Evolutionary conservation across 352 stramenopile genomes (phyloP), one percentile per base, ranked within the genome.

Genomic region (Phytophthora gonapodyides): DNA sequence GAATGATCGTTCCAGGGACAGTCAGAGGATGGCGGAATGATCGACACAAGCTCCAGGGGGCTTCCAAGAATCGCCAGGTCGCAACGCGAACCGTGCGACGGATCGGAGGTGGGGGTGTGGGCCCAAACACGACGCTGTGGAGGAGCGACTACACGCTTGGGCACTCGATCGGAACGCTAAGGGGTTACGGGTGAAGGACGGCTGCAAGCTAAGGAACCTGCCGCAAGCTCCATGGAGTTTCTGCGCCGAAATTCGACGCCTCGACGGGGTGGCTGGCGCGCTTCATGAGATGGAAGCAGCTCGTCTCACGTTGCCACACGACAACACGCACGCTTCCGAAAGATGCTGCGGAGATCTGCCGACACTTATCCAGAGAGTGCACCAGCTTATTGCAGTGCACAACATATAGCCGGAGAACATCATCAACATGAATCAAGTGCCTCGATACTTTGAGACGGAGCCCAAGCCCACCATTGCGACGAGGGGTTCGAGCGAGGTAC

Each of bases 391-490:
- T 24, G 21, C 15, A 8, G 48, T 7, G 43, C 35, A 55, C 24
- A 17, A 41, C 36, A 55, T 55, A 35, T 33, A 53, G n/a, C 40
- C 37, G 17, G 5, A 45, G 10, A 56, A 38, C 10, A 54, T 44
- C 45, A 38, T 52, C 30, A 54, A 54, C 17, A 36, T 49, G 42
- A 19, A 49, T 19, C 42, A 49, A n/a, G 44, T 63, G 5, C 55
- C 45, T 1, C 44, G 55, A 0, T 63, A 63, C 27, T 63, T 56
- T 13, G 45, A 63, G 45, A 63, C 24, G 11, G 45, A 63, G 17
- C 37, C 55, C 0, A 63, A 48, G 6, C 49, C 55, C 36, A 56
- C 55, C 2, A 63, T 44, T 17, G 10, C 34, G 0, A 42, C 44
- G 0, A 21, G 45, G 27, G 36, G 52, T 12, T 45, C 53, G 1